These are phyloP conservation scores for Geranium brycei DNA, from an alignment of 345 rosid species.

Conservation along the genomic window DNA sequence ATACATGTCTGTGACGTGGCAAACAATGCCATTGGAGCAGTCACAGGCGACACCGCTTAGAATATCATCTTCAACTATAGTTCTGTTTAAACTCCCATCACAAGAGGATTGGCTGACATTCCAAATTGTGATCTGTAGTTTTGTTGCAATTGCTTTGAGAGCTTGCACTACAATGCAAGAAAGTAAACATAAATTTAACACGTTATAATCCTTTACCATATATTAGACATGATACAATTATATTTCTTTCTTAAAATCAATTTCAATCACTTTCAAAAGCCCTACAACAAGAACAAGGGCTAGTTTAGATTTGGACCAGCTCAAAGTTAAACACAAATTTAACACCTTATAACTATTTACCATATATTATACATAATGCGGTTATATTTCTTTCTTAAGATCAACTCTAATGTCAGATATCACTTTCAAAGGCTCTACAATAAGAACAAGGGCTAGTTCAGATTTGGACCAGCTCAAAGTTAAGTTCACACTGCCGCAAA, in stretches of 20 bases:
- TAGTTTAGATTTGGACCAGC: no score
- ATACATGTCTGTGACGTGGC: slow-evolving; percentile 58
- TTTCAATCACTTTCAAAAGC: no score
- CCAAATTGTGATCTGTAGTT: slow-evolving; percentile 24
- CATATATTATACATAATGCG: no score
- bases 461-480: background rate
- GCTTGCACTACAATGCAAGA: slow-evolving; percentile 29
- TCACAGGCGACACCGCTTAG: slow-evolving; percentile 34
- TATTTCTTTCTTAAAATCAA: background rate
- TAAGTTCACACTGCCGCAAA: background rate
- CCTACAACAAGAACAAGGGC: no score
- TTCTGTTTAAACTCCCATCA: slow-evolving; percentile 23
- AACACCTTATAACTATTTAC: no score
- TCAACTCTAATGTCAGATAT: no score
- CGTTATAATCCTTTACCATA: no score
- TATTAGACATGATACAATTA: no score
- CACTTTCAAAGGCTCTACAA: no score
- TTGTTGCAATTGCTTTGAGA: slow-evolving; percentile 30
- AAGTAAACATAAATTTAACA: background rate
- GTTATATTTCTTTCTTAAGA: no score
- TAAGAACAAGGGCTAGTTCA: no score
- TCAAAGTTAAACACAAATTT: no score
- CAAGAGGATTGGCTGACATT: slow-evolving; percentile 32
- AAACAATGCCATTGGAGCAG: slow-evolving; percentile 29
- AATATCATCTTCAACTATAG: background rate